These are phyloP conservation scores for Monosporozyma solicola DNA, from an alignment of 805 yeast species.

Conservation along the genomic window DNA sequence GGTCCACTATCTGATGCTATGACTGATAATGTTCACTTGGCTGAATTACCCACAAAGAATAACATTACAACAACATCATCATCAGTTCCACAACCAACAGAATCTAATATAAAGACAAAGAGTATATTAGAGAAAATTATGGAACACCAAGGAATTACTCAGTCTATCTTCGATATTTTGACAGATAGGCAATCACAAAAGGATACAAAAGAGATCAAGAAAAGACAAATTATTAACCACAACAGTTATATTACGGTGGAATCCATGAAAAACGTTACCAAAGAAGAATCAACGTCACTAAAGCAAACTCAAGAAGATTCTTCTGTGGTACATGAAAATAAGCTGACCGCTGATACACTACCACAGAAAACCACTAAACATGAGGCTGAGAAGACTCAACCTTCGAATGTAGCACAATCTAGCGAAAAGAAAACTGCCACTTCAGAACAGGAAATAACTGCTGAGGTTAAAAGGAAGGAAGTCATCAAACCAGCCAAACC, in stretches of 20 bases:
- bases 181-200: background rate
- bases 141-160: background rate
- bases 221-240: background rate
- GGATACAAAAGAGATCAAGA: background rate
- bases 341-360: background rate
- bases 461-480: no score
- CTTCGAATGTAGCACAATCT: no score
- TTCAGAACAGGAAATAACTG: no score
- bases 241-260: background rate
- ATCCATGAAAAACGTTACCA: background rate
- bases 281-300: background rate
- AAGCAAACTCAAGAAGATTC: no score
- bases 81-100: background rate
- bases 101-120: background rate
- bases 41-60: conserved; percentile 21
- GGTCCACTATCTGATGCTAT: conserved; percentile 12
- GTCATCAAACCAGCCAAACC: no score
- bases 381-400: no score
- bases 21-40: conserved; percentile 20
- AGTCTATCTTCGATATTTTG: background rate
- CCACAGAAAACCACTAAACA: no score
- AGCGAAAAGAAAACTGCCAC: no score
- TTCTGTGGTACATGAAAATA: no score
- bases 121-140: conserved; percentile 4
- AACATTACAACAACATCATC: background rate